Conservation (phyloP, 176 grass and related monocot species). For the Aegilops sharonensis region DNA sequence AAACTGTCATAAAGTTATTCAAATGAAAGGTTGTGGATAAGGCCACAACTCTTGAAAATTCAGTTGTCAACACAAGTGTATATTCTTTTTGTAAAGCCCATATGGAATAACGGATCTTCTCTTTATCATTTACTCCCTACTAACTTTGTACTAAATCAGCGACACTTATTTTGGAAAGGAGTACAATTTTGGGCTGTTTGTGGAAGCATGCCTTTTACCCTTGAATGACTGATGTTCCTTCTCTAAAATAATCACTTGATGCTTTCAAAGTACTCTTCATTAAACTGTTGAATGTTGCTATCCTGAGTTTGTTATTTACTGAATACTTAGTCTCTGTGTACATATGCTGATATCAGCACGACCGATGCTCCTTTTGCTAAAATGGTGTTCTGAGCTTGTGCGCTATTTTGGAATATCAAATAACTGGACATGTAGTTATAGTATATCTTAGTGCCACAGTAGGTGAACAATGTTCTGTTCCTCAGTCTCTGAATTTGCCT, state of each 20-base stretch:
- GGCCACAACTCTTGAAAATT: conserved; percentile 4
- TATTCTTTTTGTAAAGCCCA: not conserved
- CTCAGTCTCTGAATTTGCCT: not conserved
- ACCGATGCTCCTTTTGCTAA: not conserved
- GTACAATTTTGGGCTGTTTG: no score
- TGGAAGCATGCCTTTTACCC: no score
- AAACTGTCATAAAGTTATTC: not conserved
- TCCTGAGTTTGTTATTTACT: conserved; percentile 18
- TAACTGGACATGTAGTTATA: not conserved
- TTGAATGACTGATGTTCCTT: not conserved
- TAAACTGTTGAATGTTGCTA: conserved; percentile 27
- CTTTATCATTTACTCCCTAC: no score
- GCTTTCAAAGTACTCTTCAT: not conserved
- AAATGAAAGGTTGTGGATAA: not conserved
- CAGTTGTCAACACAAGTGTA: conserved; percentile 2
- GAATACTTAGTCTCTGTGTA: not conserved
- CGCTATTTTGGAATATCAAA: conserved; percentile 4
- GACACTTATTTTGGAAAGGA: no score
- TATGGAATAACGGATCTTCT: not conserved
- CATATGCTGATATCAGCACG: conserved; percentile 13
- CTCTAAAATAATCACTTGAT: conserved; percentile 6
- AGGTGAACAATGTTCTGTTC: conserved; percentile 7
- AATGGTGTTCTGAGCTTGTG: not conserved
- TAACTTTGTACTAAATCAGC: no score
- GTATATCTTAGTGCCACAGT: not conserved